Evolutionary conservation across 192 early-diverging fungal genomes (phyloP).

Genomic region (Backusella macrospora): DNA sequence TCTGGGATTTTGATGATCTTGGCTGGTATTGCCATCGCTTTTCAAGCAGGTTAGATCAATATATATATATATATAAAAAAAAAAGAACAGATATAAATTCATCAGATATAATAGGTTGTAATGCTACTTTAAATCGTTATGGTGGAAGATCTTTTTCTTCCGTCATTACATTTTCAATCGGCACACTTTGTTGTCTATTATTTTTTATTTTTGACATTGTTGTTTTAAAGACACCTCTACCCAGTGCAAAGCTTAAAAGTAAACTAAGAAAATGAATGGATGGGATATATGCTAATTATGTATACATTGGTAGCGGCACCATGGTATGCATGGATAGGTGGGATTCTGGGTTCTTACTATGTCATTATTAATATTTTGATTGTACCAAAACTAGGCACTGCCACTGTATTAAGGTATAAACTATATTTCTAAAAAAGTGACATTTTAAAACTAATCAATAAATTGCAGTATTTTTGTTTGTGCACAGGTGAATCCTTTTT

Average conservation of each 20-base stretch:
- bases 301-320: too few species aligned
- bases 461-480: constrained; percentile 46
- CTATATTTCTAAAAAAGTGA: not conserved
- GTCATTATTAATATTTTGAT: constrained; percentile 57
- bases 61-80: not conserved
- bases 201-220: constrained; percentile 33
- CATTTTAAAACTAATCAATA: not conserved
- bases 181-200: constrained; percentile 11
- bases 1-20: constrained; percentile 22
- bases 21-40: constrained; percentile 30
- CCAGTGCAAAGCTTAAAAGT: constrained; percentile 22
- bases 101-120: constrained; percentile 32
- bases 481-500: constrained; percentile 40
- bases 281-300: too few species aligned
- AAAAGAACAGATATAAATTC: too few species aligned
- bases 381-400: constrained; percentile 56
- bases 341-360: constrained; percentile 47
- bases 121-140: constrained; percentile 33
- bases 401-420: constrained; percentile 47
- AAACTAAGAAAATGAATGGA: constrained; percentile 16
- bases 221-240: constrained; percentile 25
- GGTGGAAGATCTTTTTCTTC: constrained; percentile 36
- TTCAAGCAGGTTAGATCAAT: constrained; percentile 33
- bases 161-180: constrained; percentile 26
- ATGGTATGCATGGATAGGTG: constrained; percentile 52